A percentile compares a stretch with the other conserved stretches of the same genome.
These are phyloP conservation scores for Chlamydomonas reinhardtii DNA, from an alignment of 163 green algal species.

Conservation along the genomic window DNA sequence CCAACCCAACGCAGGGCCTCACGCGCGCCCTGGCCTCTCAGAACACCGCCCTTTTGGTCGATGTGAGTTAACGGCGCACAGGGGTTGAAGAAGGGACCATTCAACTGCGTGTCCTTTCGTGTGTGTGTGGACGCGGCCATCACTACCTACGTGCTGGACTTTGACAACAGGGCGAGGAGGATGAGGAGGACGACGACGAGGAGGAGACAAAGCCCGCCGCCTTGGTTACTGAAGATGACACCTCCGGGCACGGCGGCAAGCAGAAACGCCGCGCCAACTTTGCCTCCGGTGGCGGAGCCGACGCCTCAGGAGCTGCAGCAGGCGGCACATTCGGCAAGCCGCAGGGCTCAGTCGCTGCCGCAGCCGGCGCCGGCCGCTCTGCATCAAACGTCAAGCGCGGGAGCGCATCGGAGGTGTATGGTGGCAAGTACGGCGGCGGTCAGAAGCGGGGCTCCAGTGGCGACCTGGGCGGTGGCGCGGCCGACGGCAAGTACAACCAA, in stretches of 20 bases:
- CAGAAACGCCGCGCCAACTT: constrained; percentile 4
- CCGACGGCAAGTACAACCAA: no score
- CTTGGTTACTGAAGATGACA: not conserved
- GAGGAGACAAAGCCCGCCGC: not conserved
- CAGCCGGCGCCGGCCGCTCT: not conserved
- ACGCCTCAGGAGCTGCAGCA: not conserved
- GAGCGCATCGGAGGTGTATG: no score
- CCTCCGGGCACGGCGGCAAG: not conserved
- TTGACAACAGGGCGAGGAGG: constrained; percentile 28
- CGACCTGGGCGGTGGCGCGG: no score
- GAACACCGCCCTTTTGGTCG: constrained; percentile 7
- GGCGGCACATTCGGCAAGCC: not conserved
- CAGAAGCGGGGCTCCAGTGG: no score
- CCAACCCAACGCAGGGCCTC: not conserved
- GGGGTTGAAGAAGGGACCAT: no score
- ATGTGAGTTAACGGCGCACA: not conserved
- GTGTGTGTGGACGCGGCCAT: no score
- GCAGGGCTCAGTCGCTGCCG: no score
- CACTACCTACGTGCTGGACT: no score
- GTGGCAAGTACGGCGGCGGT: no score
- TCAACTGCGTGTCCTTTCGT: no score
- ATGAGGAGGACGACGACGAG: constrained; percentile 22
- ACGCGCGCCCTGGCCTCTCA: constrained; percentile 30
- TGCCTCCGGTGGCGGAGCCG: not conserved
- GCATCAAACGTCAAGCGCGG: no score